phyloP scores from a whole-genome alignment of 1,284 basidiomycete genomes.

The Boletus subluridellus region DNA sequence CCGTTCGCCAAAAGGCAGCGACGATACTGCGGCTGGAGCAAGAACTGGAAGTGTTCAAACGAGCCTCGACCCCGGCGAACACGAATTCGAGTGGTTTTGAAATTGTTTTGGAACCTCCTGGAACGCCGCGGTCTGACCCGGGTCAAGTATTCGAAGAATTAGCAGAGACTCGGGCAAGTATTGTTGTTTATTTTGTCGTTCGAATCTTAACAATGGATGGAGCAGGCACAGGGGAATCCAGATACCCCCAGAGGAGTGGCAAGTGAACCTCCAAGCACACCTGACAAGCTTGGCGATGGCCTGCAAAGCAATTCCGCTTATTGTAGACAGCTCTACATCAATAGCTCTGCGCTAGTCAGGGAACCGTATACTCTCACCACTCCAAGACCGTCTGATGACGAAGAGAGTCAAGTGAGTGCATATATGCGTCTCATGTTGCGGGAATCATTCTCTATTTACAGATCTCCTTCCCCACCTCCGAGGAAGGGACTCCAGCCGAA shows the following conservation, averaged over 20 bases:
- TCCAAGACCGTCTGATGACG: not conserved
- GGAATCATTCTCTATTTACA: not conserved
- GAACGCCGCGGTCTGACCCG: slow-evolving; percentile 1
- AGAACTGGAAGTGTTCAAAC: slow-evolving; percentile 35
- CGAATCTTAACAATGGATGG: not conserved
- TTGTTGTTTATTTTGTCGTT: not conserved
- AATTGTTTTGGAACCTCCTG: not conserved
- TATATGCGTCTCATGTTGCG: slow-evolving; percentile 10
- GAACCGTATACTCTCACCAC: slow-evolving; percentile 1
- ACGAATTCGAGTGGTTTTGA: slow-evolving; percentile 7
- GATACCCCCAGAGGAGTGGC: not conserved
- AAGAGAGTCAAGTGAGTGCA: slow-evolving; percentile 18
- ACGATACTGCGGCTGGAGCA: slow-evolving; percentile 49
- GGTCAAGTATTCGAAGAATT: not conserved
- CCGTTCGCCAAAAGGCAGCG: slow-evolving; percentile 57
- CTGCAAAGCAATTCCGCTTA: slow-evolving; percentile 32
- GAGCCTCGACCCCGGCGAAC: slow-evolving; percentile 24
- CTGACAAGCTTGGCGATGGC: slow-evolving; percentile 23
- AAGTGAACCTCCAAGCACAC: slow-evolving; percentile 16
- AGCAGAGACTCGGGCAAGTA: slow-evolving; percentile 2
- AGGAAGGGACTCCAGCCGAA: slow-evolving; percentile 41
- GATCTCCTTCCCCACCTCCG: slow-evolving; percentile 16
- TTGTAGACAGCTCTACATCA: slow-evolving; percentile 14
- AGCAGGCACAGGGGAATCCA: not conserved
- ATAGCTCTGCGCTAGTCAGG: slow-evolving; percentile 4